These are phyloP conservation scores for Aspergillus coremiiformis DNA, from an alignment of 495 filamentous ascomycete species.

Conservation along the genomic window DNA sequence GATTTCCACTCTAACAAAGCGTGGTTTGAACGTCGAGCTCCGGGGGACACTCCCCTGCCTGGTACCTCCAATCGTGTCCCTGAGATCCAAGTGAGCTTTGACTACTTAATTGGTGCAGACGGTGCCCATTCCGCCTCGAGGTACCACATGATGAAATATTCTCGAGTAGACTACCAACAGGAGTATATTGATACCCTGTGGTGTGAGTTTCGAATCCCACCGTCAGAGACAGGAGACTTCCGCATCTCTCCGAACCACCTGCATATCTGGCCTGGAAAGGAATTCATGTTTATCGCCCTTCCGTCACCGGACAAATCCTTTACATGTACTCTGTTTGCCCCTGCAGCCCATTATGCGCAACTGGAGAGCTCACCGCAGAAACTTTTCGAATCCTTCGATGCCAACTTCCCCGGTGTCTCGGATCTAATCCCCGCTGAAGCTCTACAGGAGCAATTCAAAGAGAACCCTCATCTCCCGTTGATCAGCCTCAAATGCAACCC, in stretches of 20 bases:
- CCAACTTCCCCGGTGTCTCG: slow-evolving; percentile 79
- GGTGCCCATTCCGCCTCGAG: slow-evolving; percentile 86
- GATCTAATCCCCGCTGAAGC: slow-evolving; percentile 64
- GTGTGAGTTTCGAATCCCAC: slow-evolving; percentile 88
- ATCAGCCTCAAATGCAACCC: slow-evolving; percentile 89
- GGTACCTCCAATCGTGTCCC: slow-evolving; percentile 30
- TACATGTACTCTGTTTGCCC: slow-evolving; percentile 90
- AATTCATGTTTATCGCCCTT: slow-evolving; percentile 97
- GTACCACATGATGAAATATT: slow-evolving; percentile 90
- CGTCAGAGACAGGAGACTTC: slow-evolving; percentile 52
- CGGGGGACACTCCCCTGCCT: slow-evolving; percentile 26
- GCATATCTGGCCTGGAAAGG: slow-evolving; percentile 91
- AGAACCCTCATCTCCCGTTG: slow-evolving; percentile 82
- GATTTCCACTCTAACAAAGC: slow-evolving; percentile 71
- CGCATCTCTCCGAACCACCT: slow-evolving; percentile 81
- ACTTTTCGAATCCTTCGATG: slow-evolving; percentile 65
- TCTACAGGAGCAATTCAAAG: slow-evolving; percentile 60
- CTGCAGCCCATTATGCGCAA: slow-evolving; percentile 40
- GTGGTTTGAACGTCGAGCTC: slow-evolving; percentile 66
- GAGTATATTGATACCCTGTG: slow-evolving; percentile 95
- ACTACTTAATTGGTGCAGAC: slow-evolving; percentile 92
- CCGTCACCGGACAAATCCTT: slow-evolving; percentile 84
- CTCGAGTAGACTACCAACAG: slow-evolving; percentile 83
- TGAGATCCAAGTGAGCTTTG: slow-evolving; percentile 73
- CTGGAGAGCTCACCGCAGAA: slow-evolving; percentile 50